Evolutionary conservation across 1,284 basidiomycete species (phyloP).

Genomic region (Fomes fomentarius): DNA sequence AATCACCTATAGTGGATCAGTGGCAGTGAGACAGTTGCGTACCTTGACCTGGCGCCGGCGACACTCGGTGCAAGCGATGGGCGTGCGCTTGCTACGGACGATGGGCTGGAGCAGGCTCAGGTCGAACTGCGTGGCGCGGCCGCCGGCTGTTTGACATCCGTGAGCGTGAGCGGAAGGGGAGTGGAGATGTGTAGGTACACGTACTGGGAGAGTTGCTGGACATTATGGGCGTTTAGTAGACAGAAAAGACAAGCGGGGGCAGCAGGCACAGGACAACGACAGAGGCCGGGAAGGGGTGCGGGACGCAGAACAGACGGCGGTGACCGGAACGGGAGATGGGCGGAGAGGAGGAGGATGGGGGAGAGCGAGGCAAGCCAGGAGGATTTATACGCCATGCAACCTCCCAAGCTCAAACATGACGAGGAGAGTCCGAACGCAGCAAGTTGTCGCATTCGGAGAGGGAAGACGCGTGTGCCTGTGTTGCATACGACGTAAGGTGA

Average conservation of each 20-base stretch:
- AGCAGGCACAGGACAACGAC: neutral
- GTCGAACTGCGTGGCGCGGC: conserved; percentile 15
- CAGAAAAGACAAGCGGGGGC: neutral
- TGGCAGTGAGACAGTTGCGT: conserved; percentile 13
- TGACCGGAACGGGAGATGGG: conserved; percentile 1
- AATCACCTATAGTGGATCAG: conserved; percentile 6
- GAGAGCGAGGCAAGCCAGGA: neutral
- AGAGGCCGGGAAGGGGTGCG: neutral
- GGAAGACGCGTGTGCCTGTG: conserved; percentile 21
- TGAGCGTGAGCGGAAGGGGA: neutral
- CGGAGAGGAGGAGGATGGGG: conserved; percentile 16
- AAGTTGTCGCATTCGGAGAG: conserved; percentile 5
- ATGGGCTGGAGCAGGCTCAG: conserved; percentile 30
- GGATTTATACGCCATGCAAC: conserved; percentile 19
- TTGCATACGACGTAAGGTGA: conserved; percentile 18
- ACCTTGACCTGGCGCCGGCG: conserved; percentile 59
- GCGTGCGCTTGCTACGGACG: conserved; percentile 43
- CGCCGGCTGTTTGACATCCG: neutral
- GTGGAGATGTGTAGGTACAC: conserved; percentile 4
- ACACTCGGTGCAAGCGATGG: conserved; percentile 55
- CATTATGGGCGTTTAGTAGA: conserved; percentile 5
- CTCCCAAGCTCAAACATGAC: conserved; percentile 3
- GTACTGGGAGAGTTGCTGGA: conserved; percentile 7
- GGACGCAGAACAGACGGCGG: neutral
- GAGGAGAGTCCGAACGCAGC: conserved; percentile 10